Evolutionary conservation across 1,139 yeast species (phyloP).

Genomic region (Saccharomyces hybrid): DNA sequence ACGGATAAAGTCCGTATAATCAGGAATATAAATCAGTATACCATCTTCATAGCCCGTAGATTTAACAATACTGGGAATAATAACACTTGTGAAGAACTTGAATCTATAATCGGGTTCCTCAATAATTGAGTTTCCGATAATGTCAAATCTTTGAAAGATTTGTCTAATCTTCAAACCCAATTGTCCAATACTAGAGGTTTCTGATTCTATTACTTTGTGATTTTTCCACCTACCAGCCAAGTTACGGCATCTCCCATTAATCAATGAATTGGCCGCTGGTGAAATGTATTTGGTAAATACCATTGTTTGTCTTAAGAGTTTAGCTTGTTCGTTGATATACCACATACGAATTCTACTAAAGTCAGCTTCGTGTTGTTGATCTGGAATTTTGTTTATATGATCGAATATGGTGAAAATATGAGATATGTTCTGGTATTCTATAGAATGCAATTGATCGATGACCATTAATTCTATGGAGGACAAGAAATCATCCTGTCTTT

Average conservation of each 20-base stretch:
- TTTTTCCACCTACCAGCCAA: constrained; percentile 59
- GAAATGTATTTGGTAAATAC: constrained; percentile 66
- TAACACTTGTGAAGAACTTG: constrained; percentile 65
- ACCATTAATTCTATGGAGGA: constrained; percentile 79
- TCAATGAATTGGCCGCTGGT: constrained; percentile 68
- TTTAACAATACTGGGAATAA: constrained; percentile 61
- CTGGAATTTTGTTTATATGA: constrained; percentile 69
- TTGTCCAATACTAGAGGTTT: constrained; percentile 39
- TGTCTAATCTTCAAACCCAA: constrained; percentile 58
- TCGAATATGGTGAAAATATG: constrained; percentile 68
- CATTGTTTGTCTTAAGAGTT: constrained; percentile 66
- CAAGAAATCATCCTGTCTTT: constrained; percentile 59
- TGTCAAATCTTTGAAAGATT: constrained; percentile 60
- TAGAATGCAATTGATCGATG: constrained; percentile 76
- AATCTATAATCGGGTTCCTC: constrained; percentile 75
- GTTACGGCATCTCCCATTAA: constrained; percentile 53
- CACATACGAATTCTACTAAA: constrained; percentile 88
- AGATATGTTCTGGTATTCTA: constrained; percentile 91
- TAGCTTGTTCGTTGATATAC: constrained; percentile 82
- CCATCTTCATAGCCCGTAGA: constrained; percentile 56
- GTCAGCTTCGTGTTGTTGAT: constrained; percentile 74
- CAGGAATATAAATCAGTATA: constrained; percentile 70
- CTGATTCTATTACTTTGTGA: constrained; percentile 30
- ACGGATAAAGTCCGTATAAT: constrained; percentile 78
- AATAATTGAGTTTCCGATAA: constrained; percentile 41